Base-by-base conservation (phyloP, 345 rosid species). In the Reutealis trisperma region DNA sequence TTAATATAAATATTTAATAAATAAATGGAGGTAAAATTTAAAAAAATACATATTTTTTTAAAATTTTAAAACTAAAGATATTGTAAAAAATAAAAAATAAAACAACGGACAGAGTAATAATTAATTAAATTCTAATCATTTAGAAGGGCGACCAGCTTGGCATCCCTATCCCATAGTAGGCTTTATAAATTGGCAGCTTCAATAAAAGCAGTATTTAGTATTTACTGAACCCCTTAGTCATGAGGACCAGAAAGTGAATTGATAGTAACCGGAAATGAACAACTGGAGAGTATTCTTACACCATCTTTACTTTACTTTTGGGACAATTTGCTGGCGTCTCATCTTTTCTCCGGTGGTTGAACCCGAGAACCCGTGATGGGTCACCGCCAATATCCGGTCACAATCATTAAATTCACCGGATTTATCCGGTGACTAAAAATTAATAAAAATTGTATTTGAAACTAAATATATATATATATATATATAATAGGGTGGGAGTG, bases 361-460 rank as follows among this genome's bases (percentile, higher is more conserved):
- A 85, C 81, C 82, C 85, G 84, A 74, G 83, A 71, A 72, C 85
- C 88, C 89, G 87, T 87, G 90, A 87, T 49, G 83, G 37, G 67
- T 81, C 77, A 83, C 92, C 83, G 78, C 59, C 25, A 34, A 41
- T 75, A 69, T 30, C 84, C 83, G 58, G 89, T 87, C 69, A 71
- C 51, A 62, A 7, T 66, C 80, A 69, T 66, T 37, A 59, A 25
- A 1, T 65, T 47, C 75, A 85, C 86, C 77, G 81, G 81, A 21
- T 77, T 32, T 59, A 67, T 1, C 88, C 78, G 66, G 82, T 86
- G 1, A 75, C 10, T 13, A 15, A 5, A 44, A 54, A 24, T 27
- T 27, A 27, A 27, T 27, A 27, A 27, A 27, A 27, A 27, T 27
- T 27, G 30, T 27, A 27, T 27, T 27, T 27, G 1, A 27, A 27